phyloP scores from a whole-genome alignment of 768 basidiomycete species.

The Lentinula raphanica region DNA sequence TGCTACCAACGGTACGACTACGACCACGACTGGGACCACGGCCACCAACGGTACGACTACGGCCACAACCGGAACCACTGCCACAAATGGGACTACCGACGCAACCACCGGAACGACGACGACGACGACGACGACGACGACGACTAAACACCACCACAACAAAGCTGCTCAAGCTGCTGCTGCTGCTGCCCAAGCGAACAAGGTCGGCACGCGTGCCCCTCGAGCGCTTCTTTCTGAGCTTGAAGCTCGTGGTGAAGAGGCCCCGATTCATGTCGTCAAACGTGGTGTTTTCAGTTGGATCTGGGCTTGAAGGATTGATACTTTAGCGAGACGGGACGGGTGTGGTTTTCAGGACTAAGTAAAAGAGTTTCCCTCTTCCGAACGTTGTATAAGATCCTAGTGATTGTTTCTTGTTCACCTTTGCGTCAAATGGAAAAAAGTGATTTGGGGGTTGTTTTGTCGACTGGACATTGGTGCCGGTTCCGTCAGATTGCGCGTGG shows the following conservation, averaged over 20 bases:
- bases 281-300: constrained; percentile 3
- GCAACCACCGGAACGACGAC: background rate
- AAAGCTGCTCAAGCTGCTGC: background rate
- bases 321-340: too few species aligned
- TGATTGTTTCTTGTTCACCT: background rate
- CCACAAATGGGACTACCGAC: background rate
- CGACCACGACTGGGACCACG: constrained; percentile 8
- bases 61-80: constrained; percentile 3
- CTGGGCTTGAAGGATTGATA: constrained; percentile 7
- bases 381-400: background rate
- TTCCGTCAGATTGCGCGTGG: background rate
- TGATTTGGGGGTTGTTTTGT: constrained; percentile 2
- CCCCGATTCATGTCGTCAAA: background rate
- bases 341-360: background rate
- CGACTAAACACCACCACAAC: background rate
- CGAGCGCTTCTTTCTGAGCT: constrained; percentile 28
- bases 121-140: background rate
- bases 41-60: background rate
- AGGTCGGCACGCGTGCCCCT: constrained; percentile 31
- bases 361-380: background rate
- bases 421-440: constrained; percentile 4
- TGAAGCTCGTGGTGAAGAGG: constrained; percentile 18
- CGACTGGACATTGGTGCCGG: too few species aligned
- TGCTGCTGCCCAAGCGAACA: background rate
- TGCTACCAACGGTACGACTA: constrained; percentile 12